phyloP scores from a whole-genome alignment of 140 eudicot species.

The Erigeron philadelphicus region DNA sequence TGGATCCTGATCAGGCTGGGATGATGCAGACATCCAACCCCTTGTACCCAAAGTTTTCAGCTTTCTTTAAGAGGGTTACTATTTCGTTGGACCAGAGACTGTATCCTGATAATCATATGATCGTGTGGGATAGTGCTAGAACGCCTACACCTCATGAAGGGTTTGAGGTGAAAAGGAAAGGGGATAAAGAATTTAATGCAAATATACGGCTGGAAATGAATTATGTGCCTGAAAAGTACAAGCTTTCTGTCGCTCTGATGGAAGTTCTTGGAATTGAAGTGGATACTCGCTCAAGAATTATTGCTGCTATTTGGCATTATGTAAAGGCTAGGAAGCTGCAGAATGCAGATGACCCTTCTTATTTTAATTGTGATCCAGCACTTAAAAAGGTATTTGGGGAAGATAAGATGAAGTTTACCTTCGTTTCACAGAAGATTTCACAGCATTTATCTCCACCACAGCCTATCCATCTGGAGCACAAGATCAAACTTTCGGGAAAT shows the following conservation, averaged over 20 bases:
- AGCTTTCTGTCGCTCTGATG: slow-evolving; percentile 62
- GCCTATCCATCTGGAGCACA: slow-evolving; percentile 84
- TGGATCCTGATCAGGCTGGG: slow-evolving; percentile 66
- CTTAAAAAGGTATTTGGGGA: slow-evolving; percentile 89
- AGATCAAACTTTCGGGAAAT: slow-evolving; percentile 78
- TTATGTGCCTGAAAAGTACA: slow-evolving; percentile 77
- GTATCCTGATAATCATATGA: slow-evolving; percentile 76
- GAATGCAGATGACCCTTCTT: slow-evolving; percentile 69
- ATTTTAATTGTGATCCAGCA: slow-evolving; percentile 82
- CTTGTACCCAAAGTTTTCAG: slow-evolving; percentile 75
- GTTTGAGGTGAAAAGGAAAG: slow-evolving; percentile 91
- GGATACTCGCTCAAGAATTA: slow-evolving; percentile 82
- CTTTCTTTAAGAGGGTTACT: slow-evolving; percentile 75
- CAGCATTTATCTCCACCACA: slow-evolving; percentile 80
- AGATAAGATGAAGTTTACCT: slow-evolving; percentile 64
- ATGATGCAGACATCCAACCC: slow-evolving; percentile 48
- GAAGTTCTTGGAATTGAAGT: slow-evolving; percentile 93
- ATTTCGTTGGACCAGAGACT: slow-evolving; percentile 74
- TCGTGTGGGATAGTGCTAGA: slow-evolving; percentile 77
- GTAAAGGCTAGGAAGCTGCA: slow-evolving; percentile 85
- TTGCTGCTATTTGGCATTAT: slow-evolving; percentile 92
- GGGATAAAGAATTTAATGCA: slow-evolving; percentile 78
- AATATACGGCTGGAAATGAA: slow-evolving; percentile 84
- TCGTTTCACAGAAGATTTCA: slow-evolving; percentile 71
- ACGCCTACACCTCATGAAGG: slow-evolving; percentile 87